Percentiles rank a stretch among this genome's conserved stretches.
These are phyloP conservation scores for Eleusine coracana DNA, from an alignment of 176 grass and related monocot genomes.

Conservation along the genomic window DNA sequence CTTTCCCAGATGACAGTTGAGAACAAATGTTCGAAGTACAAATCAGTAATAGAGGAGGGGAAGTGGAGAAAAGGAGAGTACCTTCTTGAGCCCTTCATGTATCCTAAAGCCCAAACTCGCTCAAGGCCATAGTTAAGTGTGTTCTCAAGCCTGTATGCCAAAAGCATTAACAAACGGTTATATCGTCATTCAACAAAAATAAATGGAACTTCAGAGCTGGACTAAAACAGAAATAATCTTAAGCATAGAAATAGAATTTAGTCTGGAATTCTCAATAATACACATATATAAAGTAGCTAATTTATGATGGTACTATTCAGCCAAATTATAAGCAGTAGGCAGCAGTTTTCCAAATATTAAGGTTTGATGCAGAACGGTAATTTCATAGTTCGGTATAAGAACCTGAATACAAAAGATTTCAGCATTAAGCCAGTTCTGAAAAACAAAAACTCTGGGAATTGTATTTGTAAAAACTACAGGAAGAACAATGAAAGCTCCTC, in stretches of 20 bases:
- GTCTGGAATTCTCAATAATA: neutral
- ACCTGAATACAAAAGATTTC: neutral
- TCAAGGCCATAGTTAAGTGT: constrained; percentile 84
- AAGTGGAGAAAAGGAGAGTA: neutral
- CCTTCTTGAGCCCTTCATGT: constrained; percentile 75
- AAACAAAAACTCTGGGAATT: no score
- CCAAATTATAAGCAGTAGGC: constrained; percentile 13
- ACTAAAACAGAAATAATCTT: constrained; percentile 13
- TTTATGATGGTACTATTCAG: neutral
- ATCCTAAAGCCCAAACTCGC: constrained; percentile 76
- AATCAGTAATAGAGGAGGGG: neutral
- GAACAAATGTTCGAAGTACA: constrained; percentile 15
- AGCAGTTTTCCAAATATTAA: neutral
- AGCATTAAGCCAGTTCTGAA: neutral
- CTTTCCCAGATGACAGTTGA: constrained; percentile 3
- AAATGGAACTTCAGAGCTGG: constrained; percentile 24
- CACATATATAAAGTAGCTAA: neutral
- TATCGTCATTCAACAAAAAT: neutral
- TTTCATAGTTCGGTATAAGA: neutral
- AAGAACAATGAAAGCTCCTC: no score
- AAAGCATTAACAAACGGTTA: constrained; percentile 26
- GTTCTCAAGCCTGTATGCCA: constrained; percentile 61
- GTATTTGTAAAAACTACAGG: no score
- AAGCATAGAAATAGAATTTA: neutral
- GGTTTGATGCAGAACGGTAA: neutral